These are phyloP conservation scores for Eucalyptus paniculata DNA, from an alignment of 345 rosid species.

Conservation along the genomic window DNA sequence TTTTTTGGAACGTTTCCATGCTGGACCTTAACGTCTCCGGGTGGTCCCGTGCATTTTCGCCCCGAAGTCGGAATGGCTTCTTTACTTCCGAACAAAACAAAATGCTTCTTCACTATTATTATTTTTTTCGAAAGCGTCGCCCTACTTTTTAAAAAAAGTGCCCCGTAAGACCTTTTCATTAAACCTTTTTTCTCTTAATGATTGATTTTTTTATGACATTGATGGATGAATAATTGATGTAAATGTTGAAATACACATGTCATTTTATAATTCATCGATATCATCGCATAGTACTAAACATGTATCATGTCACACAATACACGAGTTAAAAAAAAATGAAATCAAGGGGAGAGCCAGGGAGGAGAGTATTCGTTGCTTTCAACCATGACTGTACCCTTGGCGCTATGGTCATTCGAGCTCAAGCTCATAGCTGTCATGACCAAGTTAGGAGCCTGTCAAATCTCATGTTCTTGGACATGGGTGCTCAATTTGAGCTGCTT, in stretches of 20 bases:
- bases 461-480: background rate
- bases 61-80: background rate
- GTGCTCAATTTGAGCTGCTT: background rate
- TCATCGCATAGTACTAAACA: fast-evolving
- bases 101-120: background rate
- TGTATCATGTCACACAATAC: fast-evolving
- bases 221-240: fast-evolving
- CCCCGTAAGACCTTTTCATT: background rate
- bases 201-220: background rate
- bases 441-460: background rate
- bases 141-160: background rate
- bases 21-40: background rate
- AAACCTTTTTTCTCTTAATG: background rate
- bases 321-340: too few relatives aligned
- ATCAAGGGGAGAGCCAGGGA: background rate
- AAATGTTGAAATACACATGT: background rate
- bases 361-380: background rate
- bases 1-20: too few relatives aligned
- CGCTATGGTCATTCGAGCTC: background rate
- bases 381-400: background rate
- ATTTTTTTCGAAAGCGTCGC: background rate
- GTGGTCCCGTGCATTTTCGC: background rate
- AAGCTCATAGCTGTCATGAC: fast-evolving
- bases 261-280: background rate
- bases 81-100: background rate